Evolutionary conservation across 768 basidiomycete species (phyloP).

Genomic region (Tylopilus cervinicoccineus): DNA sequence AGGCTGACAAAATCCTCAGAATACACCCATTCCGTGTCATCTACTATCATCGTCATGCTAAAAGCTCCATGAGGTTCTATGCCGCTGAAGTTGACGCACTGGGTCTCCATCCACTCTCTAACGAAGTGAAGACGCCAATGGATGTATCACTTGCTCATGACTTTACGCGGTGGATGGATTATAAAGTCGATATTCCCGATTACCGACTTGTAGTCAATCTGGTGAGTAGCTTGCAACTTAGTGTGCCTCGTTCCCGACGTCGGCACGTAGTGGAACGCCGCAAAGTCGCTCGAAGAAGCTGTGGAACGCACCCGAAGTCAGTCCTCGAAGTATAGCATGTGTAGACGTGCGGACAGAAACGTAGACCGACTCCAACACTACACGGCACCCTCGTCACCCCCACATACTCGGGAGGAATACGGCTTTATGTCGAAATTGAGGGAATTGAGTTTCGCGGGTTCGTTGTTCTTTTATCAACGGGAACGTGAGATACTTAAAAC

Average conservation of each 20-base stretch:
- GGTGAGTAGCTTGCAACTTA: slow-evolving; percentile 24
- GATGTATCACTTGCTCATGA: slow-evolving; percentile 34
- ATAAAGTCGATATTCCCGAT: slow-evolving; percentile 8
- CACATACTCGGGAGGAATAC: neutral
- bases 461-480: neutral
- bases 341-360: slow-evolving; percentile 1
- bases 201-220: slow-evolving; percentile 38
- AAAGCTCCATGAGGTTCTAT: slow-evolving; percentile 61
- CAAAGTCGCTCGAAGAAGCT: slow-evolving; percentile 33
- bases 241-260: neutral
- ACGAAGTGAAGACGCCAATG: slow-evolving; percentile 21
- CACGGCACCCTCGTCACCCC: neutral
- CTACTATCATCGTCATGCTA: slow-evolving; percentile 52
- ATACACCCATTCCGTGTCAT: slow-evolving; percentile 32
- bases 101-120: slow-evolving; percentile 14
- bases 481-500: neutral
- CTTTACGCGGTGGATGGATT: slow-evolving; percentile 30
- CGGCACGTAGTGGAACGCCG: slow-evolving; percentile 41
- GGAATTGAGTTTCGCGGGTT: slow-evolving; percentile 25
- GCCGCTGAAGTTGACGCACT: slow-evolving; percentile 39
- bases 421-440: slow-evolving; percentile 13
- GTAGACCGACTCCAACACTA: neutral
- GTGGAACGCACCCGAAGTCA: slow-evolving; percentile 10
- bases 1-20: slow-evolving; percentile 11
- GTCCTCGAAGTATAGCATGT: neutral